Percentiles rank a stretch among this genome's conserved stretches.
Conservation (phyloP, 1,139 yeast species). For the Taphrina pruni region DNA sequence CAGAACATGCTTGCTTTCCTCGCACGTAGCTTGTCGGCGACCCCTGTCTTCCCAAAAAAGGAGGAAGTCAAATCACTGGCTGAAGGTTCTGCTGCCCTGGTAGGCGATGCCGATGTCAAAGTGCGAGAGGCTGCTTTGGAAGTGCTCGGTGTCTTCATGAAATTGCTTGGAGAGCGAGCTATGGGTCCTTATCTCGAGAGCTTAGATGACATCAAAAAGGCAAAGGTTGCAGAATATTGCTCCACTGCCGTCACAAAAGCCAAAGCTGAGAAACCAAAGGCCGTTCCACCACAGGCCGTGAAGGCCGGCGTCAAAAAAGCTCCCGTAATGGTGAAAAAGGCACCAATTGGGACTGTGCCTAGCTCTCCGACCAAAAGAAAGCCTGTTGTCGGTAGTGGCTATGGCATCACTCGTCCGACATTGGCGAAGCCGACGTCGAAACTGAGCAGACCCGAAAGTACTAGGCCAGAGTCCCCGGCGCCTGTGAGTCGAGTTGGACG, state of each 20-base stretch:
- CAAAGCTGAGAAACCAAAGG: slow-evolving; percentile 48
- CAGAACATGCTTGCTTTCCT: slow-evolving; percentile 71
- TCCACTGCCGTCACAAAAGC: slow-evolving; percentile 65
- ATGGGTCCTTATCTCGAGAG: slow-evolving; percentile 65
- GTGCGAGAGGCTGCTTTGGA: slow-evolving; percentile 81
- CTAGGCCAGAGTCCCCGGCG: slow-evolving; percentile 29
- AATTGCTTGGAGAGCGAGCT: slow-evolving; percentile 75
- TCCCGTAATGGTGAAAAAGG: slow-evolving; percentile 23
- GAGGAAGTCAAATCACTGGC: slow-evolving; percentile 65
- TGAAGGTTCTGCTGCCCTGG: slow-evolving; percentile 63
- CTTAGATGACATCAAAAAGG: slow-evolving; percentile 71
- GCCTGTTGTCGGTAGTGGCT: slow-evolving; percentile 32
- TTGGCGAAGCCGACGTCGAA: slow-evolving; percentile 30
- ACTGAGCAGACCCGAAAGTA: slow-evolving; percentile 20
- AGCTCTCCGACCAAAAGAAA: slow-evolving; percentile 33
- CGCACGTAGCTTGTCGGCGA: slow-evolving; percentile 65
- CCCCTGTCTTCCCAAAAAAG: slow-evolving; percentile 59
- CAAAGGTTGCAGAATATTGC: slow-evolving; percentile 67
- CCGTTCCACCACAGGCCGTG: slow-evolving; percentile 29
- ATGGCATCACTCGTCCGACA: slow-evolving; percentile 32
- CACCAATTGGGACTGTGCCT: slow-evolving; percentile 12
- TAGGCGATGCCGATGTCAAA: slow-evolving; percentile 84
- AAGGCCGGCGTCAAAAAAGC: slow-evolving; percentile 12
- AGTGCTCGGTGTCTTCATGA: slow-evolving; percentile 80
- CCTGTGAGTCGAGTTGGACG: slow-evolving; percentile 23